phyloP scores from a whole-genome alignment of 1,284 basidiomycete species.

The Xanthoconium separans region DNA sequence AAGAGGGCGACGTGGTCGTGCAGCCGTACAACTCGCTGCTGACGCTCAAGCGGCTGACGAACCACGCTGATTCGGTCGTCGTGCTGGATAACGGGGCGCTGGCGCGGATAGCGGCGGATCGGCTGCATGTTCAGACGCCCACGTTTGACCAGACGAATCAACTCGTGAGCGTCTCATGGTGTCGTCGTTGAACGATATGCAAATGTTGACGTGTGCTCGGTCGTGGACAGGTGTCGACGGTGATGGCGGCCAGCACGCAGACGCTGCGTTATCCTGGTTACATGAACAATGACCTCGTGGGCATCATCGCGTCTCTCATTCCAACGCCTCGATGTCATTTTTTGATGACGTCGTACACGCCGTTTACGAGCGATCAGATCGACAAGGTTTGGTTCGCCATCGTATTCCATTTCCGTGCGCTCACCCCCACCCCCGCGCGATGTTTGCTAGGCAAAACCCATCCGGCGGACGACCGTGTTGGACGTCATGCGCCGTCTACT shows the following conservation, averaged over 20 bases:
- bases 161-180: constrained; percentile 49
- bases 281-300: constrained; percentile 99
- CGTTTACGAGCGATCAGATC: constrained; percentile 95
- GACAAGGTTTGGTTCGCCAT: constrained; percentile 65
- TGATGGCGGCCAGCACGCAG: constrained; percentile 96
- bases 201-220: not conserved
- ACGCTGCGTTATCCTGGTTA: constrained; percentile 98
- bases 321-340: constrained; percentile 99
- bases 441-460: constrained; percentile 74
- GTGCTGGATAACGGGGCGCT: constrained; percentile 97
- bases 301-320: constrained; percentile 95
- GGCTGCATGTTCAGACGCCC: constrained; percentile 88
- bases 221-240: constrained; percentile 76
- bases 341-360: constrained; percentile 99
- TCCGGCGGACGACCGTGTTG: constrained; percentile 91
- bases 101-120: constrained; percentile 87
- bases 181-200: not conserved
- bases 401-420: not conserved
- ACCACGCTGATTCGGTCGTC: constrained; percentile 96
- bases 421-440: not conserved
- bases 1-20: constrained; percentile 92
- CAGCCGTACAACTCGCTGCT: constrained; percentile 98
- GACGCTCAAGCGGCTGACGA: constrained; percentile 92
- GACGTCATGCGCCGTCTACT: constrained; percentile 98
- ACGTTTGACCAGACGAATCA: constrained; percentile 96